Percentiles rank a stretch among this genome's conserved stretches.
phyloP scores from a whole-genome alignment of 768 basidiomycete genomes.

The Pilatotrama ljubarskyi region DNA sequence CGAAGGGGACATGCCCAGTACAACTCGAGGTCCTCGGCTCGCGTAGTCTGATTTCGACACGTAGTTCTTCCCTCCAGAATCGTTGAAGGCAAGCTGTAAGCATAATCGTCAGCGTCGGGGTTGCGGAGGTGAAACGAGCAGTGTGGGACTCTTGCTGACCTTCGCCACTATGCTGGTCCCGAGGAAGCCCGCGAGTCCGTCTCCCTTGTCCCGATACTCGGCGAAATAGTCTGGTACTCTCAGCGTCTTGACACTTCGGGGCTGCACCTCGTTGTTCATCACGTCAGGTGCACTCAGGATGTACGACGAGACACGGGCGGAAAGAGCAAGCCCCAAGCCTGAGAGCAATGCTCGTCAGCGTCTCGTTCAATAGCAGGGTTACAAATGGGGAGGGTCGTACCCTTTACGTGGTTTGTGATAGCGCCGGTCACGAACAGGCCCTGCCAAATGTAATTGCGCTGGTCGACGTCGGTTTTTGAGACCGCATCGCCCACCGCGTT shows the following conservation, averaged over 20 bases:
- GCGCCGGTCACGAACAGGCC: conserved; percentile 83
- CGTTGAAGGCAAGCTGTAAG: conserved; percentile 70
- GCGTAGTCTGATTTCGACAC: conserved; percentile 81
- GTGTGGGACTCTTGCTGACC: conserved; percentile 41
- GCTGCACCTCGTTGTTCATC: conserved; percentile 67
- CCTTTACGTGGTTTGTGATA: conserved; percentile 68
- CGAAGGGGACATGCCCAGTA: conserved; percentile 78
- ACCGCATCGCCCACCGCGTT: conserved; percentile 69
- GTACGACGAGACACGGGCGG: conserved; percentile 67
- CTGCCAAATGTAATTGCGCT: conserved; percentile 73
- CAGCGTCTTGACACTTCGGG: conserved; percentile 61
- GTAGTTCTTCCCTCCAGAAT: conserved; percentile 63
- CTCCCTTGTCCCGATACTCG: conserved; percentile 85
- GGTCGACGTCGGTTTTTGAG: conserved; percentile 58
- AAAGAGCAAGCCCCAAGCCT: conserved; percentile 54
- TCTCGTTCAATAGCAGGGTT: background rate
- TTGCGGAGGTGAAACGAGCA: background rate
- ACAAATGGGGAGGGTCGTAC: conserved; percentile 36
- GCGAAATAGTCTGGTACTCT: conserved; percentile 87
- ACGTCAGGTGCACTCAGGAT: conserved; percentile 57
- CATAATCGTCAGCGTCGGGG: background rate
- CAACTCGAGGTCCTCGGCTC: conserved; percentile 66
- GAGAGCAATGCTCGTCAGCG: background rate
- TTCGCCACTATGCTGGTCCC: conserved; percentile 86
- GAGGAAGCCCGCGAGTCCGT: conserved; percentile 77